Conservation (phyloP, 768 basidiomycete genomes). For the Boletus vinaceobasis region DNA sequence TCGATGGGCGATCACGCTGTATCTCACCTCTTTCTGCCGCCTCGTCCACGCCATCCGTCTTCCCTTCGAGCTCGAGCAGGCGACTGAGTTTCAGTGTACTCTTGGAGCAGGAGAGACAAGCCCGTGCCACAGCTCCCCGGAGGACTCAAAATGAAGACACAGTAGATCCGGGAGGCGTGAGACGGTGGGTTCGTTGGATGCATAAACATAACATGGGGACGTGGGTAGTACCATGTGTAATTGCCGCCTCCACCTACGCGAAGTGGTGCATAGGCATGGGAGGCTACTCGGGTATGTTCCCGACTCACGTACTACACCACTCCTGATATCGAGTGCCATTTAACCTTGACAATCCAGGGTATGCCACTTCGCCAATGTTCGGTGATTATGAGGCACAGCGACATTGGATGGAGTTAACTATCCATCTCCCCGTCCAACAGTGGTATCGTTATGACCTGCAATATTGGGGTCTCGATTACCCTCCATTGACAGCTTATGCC, state of each 20-base stretch:
- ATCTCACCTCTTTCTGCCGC: slow-evolving; percentile 42
- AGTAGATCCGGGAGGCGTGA: slow-evolving; percentile 43
- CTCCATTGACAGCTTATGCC: slow-evolving; percentile 86
- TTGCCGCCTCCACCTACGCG: slow-evolving; percentile 53
- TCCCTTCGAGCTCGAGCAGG: slow-evolving; percentile 17
- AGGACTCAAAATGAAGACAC: slow-evolving; percentile 14
- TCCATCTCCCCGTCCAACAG: slow-evolving; percentile 65
- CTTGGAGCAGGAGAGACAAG: slow-evolving; percentile 31
- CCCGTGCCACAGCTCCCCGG: slow-evolving; percentile 12
- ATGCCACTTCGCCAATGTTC: slow-evolving; percentile 73
- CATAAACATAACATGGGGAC: slow-evolving; percentile 58
- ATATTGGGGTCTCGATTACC: slow-evolving; percentile 97
- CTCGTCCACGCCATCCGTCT: slow-evolving; percentile 28
- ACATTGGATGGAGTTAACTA: slow-evolving; percentile 92
- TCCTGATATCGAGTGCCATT: not conserved
- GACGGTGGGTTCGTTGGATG: slow-evolving; percentile 78
- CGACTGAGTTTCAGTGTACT: slow-evolving; percentile 45
- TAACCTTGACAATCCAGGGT: slow-evolving; percentile 40
- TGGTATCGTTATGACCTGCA: slow-evolving; percentile 90
- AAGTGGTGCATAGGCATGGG: slow-evolving; percentile 73
- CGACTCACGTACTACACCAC: not conserved
- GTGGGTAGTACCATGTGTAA: slow-evolving; percentile 55
- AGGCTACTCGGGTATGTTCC: slow-evolving; percentile 72
- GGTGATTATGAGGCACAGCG: slow-evolving; percentile 94
- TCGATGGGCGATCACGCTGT: slow-evolving; percentile 37